These are phyloP conservation scores for Aethionema arabicum DNA, from an alignment of 345 rosid genomes.

Conservation along the genomic window DNA sequence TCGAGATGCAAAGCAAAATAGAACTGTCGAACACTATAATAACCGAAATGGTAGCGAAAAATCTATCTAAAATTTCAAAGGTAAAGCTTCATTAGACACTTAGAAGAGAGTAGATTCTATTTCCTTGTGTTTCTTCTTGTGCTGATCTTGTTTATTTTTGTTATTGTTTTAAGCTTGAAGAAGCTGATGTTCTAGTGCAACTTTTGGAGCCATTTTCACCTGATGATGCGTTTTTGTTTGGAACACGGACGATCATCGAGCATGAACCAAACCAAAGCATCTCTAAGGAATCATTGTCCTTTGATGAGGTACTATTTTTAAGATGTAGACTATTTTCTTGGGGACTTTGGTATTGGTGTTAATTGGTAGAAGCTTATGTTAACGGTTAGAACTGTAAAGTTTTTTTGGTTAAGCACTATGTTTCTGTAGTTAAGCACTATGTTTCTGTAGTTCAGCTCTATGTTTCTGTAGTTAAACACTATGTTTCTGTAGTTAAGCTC, in stretches of 20 bases:
- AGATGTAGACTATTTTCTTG: conserved; percentile 16
- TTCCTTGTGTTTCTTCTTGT: conserved; percentile 14
- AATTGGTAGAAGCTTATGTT: no score
- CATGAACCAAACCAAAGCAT: conserved; percentile 45
- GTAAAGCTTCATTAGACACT: conserved; percentile 36
- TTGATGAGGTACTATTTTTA: conserved; percentile 64
- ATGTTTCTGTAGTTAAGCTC: no score
- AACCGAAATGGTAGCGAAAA: conserved; percentile 49
- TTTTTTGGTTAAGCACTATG: no score
- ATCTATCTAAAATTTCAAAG: conserved; percentile 55
- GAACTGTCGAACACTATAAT: conserved; percentile 48
- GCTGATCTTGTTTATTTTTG: conserved; percentile 16
- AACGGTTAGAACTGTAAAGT: no score
- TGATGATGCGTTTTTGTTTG: conserved; percentile 80
- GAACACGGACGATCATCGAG: conserved; percentile 49
- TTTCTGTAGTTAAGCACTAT: no score
- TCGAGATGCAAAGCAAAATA: conserved; percentile 52
- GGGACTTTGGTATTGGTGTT: neutral
- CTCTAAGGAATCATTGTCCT: conserved; percentile 77
- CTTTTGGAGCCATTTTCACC: conserved; percentile 78
- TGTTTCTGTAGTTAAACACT: no score
- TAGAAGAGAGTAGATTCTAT: neutral
- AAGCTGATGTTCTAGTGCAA: conserved; percentile 60
- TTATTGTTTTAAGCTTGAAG: conserved; percentile 50
- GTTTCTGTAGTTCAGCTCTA: no score